Evolutionary conservation across 2,329 filamentous ascomycete genomes (phyloP).

Genomic region (Fusarium nodosum): DNA sequence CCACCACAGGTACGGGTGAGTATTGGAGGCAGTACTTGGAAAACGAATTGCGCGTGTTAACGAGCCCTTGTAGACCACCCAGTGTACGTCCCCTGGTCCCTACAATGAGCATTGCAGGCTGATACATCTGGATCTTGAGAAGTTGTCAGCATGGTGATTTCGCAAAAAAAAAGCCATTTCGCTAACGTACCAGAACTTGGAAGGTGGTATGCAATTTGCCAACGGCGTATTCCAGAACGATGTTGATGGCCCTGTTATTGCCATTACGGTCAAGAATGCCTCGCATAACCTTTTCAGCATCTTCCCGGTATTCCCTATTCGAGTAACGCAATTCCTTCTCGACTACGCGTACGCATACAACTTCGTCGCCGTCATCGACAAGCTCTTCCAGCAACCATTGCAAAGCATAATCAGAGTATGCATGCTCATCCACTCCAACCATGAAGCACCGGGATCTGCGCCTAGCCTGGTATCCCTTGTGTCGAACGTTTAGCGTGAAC

Average conservation of each 20-base stretch:
- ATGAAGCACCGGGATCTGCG: constrained; percentile 89
- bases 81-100: constrained; percentile 88
- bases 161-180: neutral
- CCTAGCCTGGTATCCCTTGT: constrained; percentile 85
- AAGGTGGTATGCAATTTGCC: constrained; percentile 93
- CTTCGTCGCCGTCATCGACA: constrained; percentile 92
- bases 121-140: constrained; percentile 85
- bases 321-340: constrained; percentile 83
- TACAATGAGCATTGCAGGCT: constrained; percentile 91
- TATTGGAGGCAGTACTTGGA: constrained; percentile 96
- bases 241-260: constrained; percentile 83
- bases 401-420: constrained; percentile 91
- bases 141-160: constrained; percentile 17
- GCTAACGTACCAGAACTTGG: constrained; percentile 79
- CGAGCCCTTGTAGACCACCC: constrained; percentile 86
- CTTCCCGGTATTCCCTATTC: constrained; percentile 78
- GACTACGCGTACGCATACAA: constrained; percentile 89
- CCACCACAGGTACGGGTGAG: constrained; percentile 91
- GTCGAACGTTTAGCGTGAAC: constrained; percentile 86
- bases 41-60: constrained; percentile 83
- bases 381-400: constrained; percentile 94
- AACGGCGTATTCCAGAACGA: constrained; percentile 88
- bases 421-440: constrained; percentile 90
- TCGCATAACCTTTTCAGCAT: constrained; percentile 81
- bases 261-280: constrained; percentile 83